A percentile compares a stretch with the other conserved stretches of the same genome.
phyloP scores from a whole-genome alignment of 345 rosid genomes.

The Fremontodendron californicum region DNA sequence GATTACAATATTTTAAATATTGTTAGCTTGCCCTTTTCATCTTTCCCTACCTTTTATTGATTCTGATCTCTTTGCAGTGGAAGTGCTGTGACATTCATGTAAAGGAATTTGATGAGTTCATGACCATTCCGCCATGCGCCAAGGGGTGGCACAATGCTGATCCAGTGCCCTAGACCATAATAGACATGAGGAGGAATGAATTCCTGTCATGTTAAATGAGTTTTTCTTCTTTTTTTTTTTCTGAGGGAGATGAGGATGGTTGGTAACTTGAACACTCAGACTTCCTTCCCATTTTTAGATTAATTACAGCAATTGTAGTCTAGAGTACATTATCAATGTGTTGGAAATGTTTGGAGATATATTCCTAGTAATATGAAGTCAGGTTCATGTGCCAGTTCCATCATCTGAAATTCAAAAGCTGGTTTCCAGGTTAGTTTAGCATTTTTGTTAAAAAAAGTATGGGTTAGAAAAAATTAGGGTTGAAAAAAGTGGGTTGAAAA shows the following conservation, averaged over 20 bases:
- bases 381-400: not conserved
- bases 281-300: too few species aligned
- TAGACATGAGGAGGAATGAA: not conserved
- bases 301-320: not conserved
- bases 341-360: not conserved
- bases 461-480: too few species aligned
- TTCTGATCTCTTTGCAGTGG: slow-evolving; percentile 55
- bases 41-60: not conserved
- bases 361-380: not conserved
- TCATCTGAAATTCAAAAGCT: not conserved
- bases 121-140: slow-evolving; percentile 80
- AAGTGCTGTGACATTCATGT: slow-evolving; percentile 85
- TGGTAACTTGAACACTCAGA: not conserved
- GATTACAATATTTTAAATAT: not conserved
- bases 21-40: not conserved
- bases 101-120: slow-evolving; percentile 93
- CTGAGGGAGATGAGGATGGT: not conserved
- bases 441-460: too few species aligned
- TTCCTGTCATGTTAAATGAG: not conserved
- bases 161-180: slow-evolving; percentile 28
- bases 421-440: too few species aligned
- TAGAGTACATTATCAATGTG: not conserved
- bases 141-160: slow-evolving; percentile 87
- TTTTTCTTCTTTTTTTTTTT: not conserved
- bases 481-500: too few species aligned